phyloP scores from a whole-genome alignment of 805 yeast genomes.

The Komagataella kurtzmanii region DNA sequence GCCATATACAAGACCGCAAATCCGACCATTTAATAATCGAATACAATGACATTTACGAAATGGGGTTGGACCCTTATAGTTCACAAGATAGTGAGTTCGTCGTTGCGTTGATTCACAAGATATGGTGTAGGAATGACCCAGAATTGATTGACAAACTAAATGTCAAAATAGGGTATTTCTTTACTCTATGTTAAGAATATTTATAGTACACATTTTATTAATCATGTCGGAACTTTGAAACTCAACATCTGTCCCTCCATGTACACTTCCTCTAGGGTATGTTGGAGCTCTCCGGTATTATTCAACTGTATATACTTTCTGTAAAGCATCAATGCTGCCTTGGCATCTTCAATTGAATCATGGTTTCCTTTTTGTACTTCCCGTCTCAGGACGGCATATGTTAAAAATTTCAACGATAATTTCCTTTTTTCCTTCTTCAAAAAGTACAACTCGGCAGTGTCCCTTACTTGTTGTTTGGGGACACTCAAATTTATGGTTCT shows the following conservation, averaged over 20 bases:
- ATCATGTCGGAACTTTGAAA: slow-evolving; percentile 30
- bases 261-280: slow-evolving; percentile 52
- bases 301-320: slow-evolving; percentile 54
- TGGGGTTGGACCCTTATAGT: slow-evolving; percentile 48
- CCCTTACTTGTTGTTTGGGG: slow-evolving; percentile 75
- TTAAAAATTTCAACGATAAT: slow-evolving; percentile 73
- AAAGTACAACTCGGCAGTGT: slow-evolving; percentile 73
- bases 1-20: neutral
- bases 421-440: slow-evolving; percentile 64
- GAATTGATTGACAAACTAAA: neutral
- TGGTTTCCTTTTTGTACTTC: slow-evolving; percentile 88
- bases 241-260: slow-evolving; percentile 49
- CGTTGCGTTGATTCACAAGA: slow-evolving; percentile 17
- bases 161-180: neutral
- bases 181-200: neutral
- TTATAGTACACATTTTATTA: neutral
- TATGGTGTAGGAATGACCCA: slow-evolving; percentile 22
- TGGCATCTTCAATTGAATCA: slow-evolving; percentile 94
- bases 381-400: slow-evolving; percentile 61
- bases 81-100: slow-evolving; percentile 30
- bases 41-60: slow-evolving; percentile 32
- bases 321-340: slow-evolving; percentile 70
- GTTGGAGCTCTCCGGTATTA: slow-evolving; percentile 44
- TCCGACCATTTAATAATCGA: slow-evolving; percentile 15
- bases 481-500: slow-evolving; percentile 86